Evolutionary conservation across 2,329 filamentous ascomycete species (phyloP), one percentile per base, ranked within the genome.

Genomic region (Diaporthe citriasiana): DNA sequence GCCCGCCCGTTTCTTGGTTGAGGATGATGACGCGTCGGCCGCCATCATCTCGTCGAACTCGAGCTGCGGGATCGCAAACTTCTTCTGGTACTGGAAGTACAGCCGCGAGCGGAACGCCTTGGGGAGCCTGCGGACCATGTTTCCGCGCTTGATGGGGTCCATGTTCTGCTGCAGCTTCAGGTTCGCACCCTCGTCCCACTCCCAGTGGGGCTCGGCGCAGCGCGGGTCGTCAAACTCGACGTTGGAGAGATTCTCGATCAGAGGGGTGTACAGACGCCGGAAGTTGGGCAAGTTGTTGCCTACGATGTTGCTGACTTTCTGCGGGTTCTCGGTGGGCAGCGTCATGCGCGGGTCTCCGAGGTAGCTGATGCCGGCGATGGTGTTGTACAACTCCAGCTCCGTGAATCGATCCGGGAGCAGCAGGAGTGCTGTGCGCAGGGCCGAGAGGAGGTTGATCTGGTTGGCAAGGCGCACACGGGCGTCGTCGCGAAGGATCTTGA

Each of bases 281-380:
- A 99, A 99, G 81, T 98, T 95, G 50, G 93, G 87, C 81, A 98
- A 91, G 83, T 99, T 98, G 80, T 97, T 92, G 60, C 91, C 91
- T 40, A 99, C 97, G 78, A 99, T 99, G 82, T 98, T 98, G 79
- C 90, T 89, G 27, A 99, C 95, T 84, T 99, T 99, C 80, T 92
- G 91, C 42, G 94, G 95, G 80, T 98, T 94, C 82, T 99, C 97
- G 0, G 94, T 94, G 2, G 94, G 93, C 55, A 98, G 88, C 1
- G 92, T 87, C 97, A 99, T 99, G 76, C 97, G 94, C n/a, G 95
- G 95, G 80, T 99, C 97, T 45, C 97, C 97, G 78, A 97, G 91
- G 82, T 99, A 99, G 80, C 94, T 97, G 77, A 99, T 93, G 30
- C 94, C 93, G 0, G 97, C 93, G 75, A 99, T 98, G 27, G 95